Evolutionary conservation across 306 rosid species (phyloP).

Genomic region (Astragalus glycyphyllos): DNA sequence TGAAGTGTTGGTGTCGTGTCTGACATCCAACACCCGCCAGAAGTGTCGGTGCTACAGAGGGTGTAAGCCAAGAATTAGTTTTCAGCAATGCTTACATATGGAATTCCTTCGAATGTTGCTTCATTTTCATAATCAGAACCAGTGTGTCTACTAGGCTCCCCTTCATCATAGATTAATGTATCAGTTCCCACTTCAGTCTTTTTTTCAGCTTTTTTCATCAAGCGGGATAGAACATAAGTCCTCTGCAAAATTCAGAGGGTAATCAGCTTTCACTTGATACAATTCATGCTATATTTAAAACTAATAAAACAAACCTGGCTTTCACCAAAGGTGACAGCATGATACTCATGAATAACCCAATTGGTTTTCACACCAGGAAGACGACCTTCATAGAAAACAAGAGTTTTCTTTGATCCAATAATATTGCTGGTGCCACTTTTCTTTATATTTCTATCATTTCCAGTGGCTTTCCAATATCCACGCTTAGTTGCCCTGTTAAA

Average conservation of each 20-base stretch:
- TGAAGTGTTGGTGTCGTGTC: too few species aligned
- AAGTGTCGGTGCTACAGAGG: not conserved
- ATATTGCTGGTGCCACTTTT: slow-evolving; percentile 24
- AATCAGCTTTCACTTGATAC: slow-evolving; percentile 12
- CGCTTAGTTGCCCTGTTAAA: slow-evolving; percentile 47
- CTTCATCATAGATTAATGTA: slow-evolving; percentile 30
- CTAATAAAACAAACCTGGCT: slow-evolving; percentile 47
- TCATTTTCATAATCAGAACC: slow-evolving; percentile 33
- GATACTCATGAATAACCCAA: slow-evolving; percentile 82
- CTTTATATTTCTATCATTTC: slow-evolving; percentile 49
- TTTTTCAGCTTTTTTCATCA: slow-evolving; percentile 49
- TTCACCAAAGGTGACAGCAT: slow-evolving; percentile 8
- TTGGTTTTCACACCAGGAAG: slow-evolving; percentile 46
- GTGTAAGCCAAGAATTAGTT: slow-evolving; percentile 2
- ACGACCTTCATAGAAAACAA: slow-evolving; percentile 58
- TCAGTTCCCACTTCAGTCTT: slow-evolving; percentile 33
- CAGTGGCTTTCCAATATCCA: slow-evolving; percentile 86
- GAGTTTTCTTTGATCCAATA: slow-evolving; percentile 69
- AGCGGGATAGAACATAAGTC: slow-evolving; percentile 55
- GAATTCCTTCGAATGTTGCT: not conserved
- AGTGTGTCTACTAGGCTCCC: slow-evolving; percentile 40
- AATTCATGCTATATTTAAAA: not conserved
- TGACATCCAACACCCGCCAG: too few species aligned
- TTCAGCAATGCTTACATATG: slow-evolving; percentile 50
- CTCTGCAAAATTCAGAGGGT: slow-evolving; percentile 48